Evolutionary conservation across 179 eudicot species (phyloP).

Genomic region (Nepenthes alata): DNA sequence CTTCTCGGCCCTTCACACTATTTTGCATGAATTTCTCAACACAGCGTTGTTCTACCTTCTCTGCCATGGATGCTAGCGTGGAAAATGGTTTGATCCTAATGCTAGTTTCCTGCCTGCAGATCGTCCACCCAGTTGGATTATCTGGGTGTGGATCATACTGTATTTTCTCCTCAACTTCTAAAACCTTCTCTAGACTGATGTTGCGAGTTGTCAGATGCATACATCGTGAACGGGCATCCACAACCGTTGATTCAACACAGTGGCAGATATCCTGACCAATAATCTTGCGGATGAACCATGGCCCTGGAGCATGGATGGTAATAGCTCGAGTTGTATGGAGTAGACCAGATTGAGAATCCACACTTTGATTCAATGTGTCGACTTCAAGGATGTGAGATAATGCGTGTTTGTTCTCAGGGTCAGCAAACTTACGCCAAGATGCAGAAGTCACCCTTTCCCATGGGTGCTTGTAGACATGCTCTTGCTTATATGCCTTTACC

Average conservation of each 20-base stretch:
- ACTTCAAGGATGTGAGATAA: constrained; percentile 87
- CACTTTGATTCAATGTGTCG: constrained; percentile 64
- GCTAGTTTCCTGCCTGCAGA: constrained; percentile 89
- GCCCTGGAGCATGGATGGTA: constrained; percentile 85
- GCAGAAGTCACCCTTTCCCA: constrained; percentile 97
- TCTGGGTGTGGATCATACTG: constrained; percentile 94
- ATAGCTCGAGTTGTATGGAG: constrained; percentile 84
- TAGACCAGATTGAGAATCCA: constrained; percentile 65
- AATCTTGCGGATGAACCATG: constrained; percentile 75
- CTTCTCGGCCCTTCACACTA: constrained; percentile 91
- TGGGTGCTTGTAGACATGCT: constrained; percentile 82
- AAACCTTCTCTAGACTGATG: constrained; percentile 63
- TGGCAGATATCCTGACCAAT: constrained; percentile 93
- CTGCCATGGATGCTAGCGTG: constrained; percentile 89
- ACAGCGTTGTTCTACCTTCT: constrained; percentile 83
- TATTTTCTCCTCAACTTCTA: constrained; percentile 91
- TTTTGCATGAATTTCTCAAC: constrained; percentile 85
- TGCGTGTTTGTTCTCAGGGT: constrained; percentile 73
- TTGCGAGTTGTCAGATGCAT: constrained; percentile 82
- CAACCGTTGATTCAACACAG: constrained; percentile 84
- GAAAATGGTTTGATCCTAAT: constrained; percentile 77
- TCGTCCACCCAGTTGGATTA: constrained; percentile 69
- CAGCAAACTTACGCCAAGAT: constrained; percentile 95
- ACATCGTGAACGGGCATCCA: constrained; percentile 60
- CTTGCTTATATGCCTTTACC: constrained; percentile 88